Conservation (phyloP, 192 early-diverging fungal species). For the Tieghemiomyces parasiticus region DNA sequence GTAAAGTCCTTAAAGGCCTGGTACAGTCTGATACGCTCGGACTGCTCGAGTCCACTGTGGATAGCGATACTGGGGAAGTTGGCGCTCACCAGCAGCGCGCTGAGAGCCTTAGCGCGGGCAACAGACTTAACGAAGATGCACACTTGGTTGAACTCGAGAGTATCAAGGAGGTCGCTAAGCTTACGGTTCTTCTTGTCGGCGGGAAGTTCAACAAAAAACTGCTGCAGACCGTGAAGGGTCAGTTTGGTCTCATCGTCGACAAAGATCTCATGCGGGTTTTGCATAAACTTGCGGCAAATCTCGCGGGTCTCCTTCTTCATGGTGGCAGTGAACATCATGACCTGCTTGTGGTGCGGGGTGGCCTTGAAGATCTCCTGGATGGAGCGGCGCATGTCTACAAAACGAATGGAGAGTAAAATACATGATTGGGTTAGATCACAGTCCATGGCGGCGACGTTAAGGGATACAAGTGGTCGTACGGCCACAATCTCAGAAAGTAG, state of each 20-base stretch:
- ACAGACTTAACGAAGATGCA: slow-evolving; percentile 93
- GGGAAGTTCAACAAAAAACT: slow-evolving; percentile 76
- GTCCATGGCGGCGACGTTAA: too few relatives aligned
- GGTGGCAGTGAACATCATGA: slow-evolving; percentile 98
- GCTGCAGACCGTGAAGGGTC: slow-evolving; percentile 92
- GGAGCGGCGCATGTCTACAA: slow-evolving; percentile 88
- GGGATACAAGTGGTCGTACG: too few relatives aligned
- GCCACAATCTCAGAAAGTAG: too few relatives aligned
- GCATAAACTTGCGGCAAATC: slow-evolving; percentile 97
- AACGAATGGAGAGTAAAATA: slow-evolving; percentile 6
- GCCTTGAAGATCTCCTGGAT: slow-evolving; percentile 92
- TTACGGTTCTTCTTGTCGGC: slow-evolving; percentile 88
- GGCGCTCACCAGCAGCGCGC: slow-evolving; percentile 72
- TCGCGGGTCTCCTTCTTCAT: slow-evolving; percentile 83
- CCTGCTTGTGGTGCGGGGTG: slow-evolving; percentile 94
- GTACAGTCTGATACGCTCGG: slow-evolving; percentile 84
- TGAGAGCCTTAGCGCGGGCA: slow-evolving; percentile 68
- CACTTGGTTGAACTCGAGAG: slow-evolving; percentile 96
- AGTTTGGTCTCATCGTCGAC: slow-evolving; percentile 97
- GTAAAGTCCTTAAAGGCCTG: slow-evolving; percentile 90
- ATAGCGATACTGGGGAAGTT: slow-evolving; percentile 92
- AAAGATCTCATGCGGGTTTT: slow-evolving; percentile 91
- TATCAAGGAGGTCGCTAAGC: slow-evolving; percentile 82
- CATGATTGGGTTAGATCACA: too few relatives aligned
- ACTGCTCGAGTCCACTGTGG: slow-evolving; percentile 80